These are phyloP conservation scores for Metarhizium anisopliae DNA, from an alignment of 2,329 filamentous ascomycete species.

Conservation along the genomic window DNA sequence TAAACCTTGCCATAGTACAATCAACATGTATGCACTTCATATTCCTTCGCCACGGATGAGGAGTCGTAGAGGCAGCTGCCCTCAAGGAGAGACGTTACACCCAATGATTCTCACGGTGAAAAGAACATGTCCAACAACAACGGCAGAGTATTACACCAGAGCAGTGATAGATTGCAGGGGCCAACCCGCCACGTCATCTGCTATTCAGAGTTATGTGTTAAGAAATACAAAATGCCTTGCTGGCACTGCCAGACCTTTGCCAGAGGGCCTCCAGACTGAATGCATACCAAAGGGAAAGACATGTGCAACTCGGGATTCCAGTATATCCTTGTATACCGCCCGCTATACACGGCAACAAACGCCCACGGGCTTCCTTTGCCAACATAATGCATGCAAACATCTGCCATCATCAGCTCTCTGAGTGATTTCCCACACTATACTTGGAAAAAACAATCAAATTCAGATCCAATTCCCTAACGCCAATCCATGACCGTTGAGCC, in stretches of 20 bases:
- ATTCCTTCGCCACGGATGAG: no score
- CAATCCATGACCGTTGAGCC: background rate
- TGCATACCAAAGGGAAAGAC: background rate
- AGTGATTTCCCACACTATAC: background rate
- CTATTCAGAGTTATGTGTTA: background rate
- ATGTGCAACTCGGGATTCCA: background rate
- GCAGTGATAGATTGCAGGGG: background rate
- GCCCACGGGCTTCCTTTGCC: constrained; percentile 1
- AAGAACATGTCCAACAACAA: no score
- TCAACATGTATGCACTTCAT: no score
- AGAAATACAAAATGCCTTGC: background rate
- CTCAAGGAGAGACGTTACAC: no score
- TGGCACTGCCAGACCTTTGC: background rate
- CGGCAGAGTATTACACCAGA: background rate
- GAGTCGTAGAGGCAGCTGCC: no score
- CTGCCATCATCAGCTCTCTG: constrained; percentile 4
- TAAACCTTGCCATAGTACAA: no score
- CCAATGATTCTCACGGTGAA: no score
- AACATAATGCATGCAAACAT: constrained; percentile 1
- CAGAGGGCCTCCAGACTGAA: constrained; percentile 1
- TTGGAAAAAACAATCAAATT: background rate
- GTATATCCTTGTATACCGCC: background rate
- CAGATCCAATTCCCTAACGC: background rate
- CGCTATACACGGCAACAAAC: constrained; percentile 2
- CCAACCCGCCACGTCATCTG: background rate